These are phyloP conservation scores for Colletotrichum acutatum DNA, from an alignment of 2,329 filamentous ascomycete genomes.

Conservation along the genomic window DNA sequence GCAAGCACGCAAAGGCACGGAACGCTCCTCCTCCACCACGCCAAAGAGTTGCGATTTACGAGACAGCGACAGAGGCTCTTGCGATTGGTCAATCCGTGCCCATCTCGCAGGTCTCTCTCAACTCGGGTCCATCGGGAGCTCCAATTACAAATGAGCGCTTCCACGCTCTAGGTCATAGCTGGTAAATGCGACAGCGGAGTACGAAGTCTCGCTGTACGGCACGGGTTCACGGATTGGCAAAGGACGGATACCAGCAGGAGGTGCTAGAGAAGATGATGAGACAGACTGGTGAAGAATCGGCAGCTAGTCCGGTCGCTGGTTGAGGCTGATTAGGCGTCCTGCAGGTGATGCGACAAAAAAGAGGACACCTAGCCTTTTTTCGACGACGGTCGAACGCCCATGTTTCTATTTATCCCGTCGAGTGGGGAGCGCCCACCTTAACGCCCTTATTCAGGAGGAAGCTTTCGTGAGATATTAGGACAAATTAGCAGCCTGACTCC, in stretches of 20 bases:
- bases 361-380: conserved; percentile 32
- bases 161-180: neutral
- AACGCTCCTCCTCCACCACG: conserved; percentile 1
- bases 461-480: conserved; percentile 4
- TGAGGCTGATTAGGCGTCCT: conserved; percentile 19
- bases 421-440: neutral
- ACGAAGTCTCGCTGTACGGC: neutral
- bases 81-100: neutral
- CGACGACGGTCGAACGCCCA: conserved; percentile 5
- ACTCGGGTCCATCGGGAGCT: neutral
- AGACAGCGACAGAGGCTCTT: neutral
- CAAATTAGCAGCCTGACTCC: conserved; percentile 4
- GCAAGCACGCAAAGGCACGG: conserved; percentile 29
- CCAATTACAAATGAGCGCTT: neutral
- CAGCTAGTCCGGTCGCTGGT: conserved; percentile 6
- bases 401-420: conserved; percentile 9
- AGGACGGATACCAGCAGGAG: neutral
- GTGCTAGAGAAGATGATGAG: conserved; percentile 3
- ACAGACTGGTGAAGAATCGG: conserved; percentile 29
- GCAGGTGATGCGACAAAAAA: conserved; percentile 16
- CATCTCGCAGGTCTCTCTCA: neutral
- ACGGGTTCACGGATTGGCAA: neutral
- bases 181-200: neutral
- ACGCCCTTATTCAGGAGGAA: neutral
- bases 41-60: neutral